phyloP scores from a whole-genome alignment of 2,329 filamentous ascomycete genomes.

The Cladosporium velox region DNA sequence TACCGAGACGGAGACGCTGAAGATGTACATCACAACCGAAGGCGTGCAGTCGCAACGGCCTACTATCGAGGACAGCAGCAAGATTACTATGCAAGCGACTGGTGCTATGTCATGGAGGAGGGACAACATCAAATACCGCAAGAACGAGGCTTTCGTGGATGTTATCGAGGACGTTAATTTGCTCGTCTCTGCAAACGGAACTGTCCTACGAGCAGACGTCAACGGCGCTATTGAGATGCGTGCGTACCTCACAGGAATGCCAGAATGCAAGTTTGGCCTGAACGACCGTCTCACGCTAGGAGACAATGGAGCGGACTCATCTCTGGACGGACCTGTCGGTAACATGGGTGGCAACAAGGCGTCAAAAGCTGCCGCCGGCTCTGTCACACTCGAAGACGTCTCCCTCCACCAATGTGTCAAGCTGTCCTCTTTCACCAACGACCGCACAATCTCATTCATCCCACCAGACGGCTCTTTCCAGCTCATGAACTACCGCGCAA shows the following conservation, averaged over 20 bases:
- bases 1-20: conserved; percentile 96
- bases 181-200: conserved; percentile 96
- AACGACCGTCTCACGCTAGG: conserved; percentile 95
- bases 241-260: conserved; percentile 92
- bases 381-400: conserved; percentile 94
- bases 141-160: conserved; percentile 99
- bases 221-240: conserved; percentile 98
- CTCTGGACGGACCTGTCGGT: conserved; percentile 63
- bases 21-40: conserved; percentile 99
- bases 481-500: conserved; percentile 96
- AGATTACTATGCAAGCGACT: conserved; percentile 99
- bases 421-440: conserved; percentile 92
- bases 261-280: conserved; percentile 97
- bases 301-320: conserved; percentile 54
- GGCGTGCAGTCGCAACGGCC: conserved; percentile 89
- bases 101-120: conserved; percentile 96
- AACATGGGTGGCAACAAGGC: conserved; percentile 82
- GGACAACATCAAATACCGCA: conserved; percentile 97
- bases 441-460: conserved; percentile 95
- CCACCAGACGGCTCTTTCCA: conserved; percentile 98
- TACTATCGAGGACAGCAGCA: conserved; percentile 83
- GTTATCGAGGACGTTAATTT: conserved; percentile 99
- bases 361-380: conserved; percentile 91
- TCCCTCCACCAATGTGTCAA: conserved; percentile 99
- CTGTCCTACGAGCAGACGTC: conserved; percentile 91